Percentiles rank a stretch among this genome's conserved stretches.
These are phyloP conservation scores for Collybia sp. DNA, from an alignment of 768 basidiomycete species.

Conservation along the genomic window DNA sequence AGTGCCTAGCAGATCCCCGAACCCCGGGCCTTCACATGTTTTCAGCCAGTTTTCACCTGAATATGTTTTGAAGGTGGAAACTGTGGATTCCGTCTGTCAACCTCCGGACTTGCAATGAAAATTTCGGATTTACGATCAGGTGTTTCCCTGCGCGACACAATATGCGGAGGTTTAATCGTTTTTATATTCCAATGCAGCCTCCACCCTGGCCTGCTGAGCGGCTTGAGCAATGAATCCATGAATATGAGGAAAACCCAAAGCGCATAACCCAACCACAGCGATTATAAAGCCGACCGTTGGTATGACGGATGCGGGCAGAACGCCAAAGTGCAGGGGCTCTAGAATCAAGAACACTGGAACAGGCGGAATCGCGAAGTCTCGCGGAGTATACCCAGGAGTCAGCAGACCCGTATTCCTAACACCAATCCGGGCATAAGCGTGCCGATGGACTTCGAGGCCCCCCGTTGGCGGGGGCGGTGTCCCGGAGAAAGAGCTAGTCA, in stretches of 20 bases:
- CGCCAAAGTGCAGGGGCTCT: constrained; percentile 57
- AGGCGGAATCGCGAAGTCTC: constrained; percentile 12
- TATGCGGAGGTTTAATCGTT: too few species aligned
- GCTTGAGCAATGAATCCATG: constrained; percentile 19
- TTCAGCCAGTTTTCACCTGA: too few species aligned
- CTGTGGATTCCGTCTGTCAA: too few species aligned
- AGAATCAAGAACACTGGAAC: constrained; percentile 51
- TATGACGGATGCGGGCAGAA: constrained; percentile 51
- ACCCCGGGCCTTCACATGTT: too few species aligned
- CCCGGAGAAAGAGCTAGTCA: constrained; percentile 12
- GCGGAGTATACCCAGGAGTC: constrained; percentile 25
- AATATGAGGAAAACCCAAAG: constrained; percentile 17
- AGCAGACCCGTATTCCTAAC: constrained; percentile 48
- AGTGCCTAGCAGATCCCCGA: too few species aligned
- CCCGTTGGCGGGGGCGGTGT: constrained; percentile 5
- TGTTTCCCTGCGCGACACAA: too few species aligned
- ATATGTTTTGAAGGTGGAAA: too few species aligned
- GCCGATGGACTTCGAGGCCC: constrained; percentile 23
- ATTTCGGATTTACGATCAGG: too few species aligned
- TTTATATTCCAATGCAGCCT: constrained; percentile 3
- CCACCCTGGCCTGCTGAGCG: constrained; percentile 18
- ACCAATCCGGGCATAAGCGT: constrained; percentile 55
- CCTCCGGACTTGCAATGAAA: too few species aligned
- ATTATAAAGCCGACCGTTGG: constrained; percentile 28
- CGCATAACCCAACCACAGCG: constrained; percentile 16